Conservation (phyloP, 345 rosid genomes). For the Heritiera fomes region DNA sequence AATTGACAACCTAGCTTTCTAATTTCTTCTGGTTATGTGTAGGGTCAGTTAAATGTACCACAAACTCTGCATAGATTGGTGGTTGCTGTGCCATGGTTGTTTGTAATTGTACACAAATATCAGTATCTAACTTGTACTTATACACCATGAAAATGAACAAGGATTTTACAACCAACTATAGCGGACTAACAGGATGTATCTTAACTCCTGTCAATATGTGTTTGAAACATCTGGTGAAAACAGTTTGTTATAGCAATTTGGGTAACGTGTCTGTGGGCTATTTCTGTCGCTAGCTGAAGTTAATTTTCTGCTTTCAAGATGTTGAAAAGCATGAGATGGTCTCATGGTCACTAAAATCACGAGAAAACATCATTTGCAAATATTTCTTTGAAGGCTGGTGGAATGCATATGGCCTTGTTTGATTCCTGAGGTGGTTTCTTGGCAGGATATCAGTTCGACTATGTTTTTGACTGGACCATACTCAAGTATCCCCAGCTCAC, state of each 20-base stretch:
- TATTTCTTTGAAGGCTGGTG: constrained; percentile 15
- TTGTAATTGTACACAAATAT: not conserved
- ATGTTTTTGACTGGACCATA: constrained; percentile 61
- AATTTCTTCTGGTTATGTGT: constrained; percentile 3
- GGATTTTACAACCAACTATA: not conserved
- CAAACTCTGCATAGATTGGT: constrained; percentile 4
- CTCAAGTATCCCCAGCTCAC: constrained; percentile 59
- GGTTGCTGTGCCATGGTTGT: not conserved
- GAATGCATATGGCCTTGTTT: not conserved
- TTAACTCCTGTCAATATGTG: not conserved
- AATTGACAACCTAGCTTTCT: not conserved
- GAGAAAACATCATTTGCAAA: not conserved
- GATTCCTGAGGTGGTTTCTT: constrained; percentile 13
- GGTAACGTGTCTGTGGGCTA: not conserved
- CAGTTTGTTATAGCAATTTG: not conserved
- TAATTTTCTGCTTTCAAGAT: constrained; percentile 8
- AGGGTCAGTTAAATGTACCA: constrained; percentile 7
- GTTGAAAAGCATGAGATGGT: constrained; percentile 5
- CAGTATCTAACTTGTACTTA: not conserved
- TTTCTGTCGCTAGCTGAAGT: not conserved
- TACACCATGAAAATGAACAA: not conserved
- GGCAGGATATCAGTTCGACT: constrained; percentile 57
- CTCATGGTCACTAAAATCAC: not conserved
- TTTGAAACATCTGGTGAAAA: not conserved
- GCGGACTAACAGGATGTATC: not conserved